These are phyloP conservation scores for Beauveria pseudobassiana DNA, from an alignment of 2,329 filamentous ascomycete genomes.

Conservation along the genomic window DNA sequence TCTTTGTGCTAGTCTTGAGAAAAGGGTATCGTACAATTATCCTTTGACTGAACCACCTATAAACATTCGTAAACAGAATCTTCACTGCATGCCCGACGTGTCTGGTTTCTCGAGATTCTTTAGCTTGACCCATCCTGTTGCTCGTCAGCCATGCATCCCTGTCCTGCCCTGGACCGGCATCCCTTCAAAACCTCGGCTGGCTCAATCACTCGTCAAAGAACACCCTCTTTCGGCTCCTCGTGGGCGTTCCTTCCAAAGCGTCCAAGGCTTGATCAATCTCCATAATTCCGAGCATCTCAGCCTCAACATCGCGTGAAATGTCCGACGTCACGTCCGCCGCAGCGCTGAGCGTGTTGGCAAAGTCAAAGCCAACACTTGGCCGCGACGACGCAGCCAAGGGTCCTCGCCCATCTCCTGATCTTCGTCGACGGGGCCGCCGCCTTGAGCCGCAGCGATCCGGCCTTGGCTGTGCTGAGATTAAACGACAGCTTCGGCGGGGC, in stretches of 20 bases:
- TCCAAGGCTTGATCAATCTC: constrained; percentile 56
- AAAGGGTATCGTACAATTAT: constrained; percentile 32
- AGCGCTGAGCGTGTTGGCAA: constrained; percentile 41
- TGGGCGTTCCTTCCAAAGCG: constrained; percentile 43
- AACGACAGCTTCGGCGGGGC: constrained; percentile 33
- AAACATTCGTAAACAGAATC: constrained; percentile 16
- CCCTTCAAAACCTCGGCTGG: too few species aligned
- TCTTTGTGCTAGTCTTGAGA: not conserved
- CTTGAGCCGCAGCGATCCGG: constrained; percentile 27
- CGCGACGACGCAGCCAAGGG: constrained; percentile 22
- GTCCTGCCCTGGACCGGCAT: too few species aligned
- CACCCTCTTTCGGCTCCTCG: constrained; percentile 42
- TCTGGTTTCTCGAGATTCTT: constrained; percentile 14
- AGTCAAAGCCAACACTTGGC: constrained; percentile 37
- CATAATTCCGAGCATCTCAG: constrained; percentile 58
- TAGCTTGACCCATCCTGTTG: constrained; percentile 17
- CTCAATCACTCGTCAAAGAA: constrained; percentile 37
- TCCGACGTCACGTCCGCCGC: constrained; percentile 47
- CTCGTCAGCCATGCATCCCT: too few species aligned
- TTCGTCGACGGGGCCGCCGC: constrained; percentile 21
- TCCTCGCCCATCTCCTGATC: constrained; percentile 14
- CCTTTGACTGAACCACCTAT: constrained; percentile 1
- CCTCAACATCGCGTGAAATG: constrained; percentile 47
- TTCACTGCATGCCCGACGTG: constrained; percentile 13
- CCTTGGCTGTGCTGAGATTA: constrained; percentile 42